Evolutionary conservation across 2,329 filamentous ascomycete species (phyloP), one percentile per base, ranked within the genome.

Genomic region (Aspergillus quadrilineatus): DNA sequence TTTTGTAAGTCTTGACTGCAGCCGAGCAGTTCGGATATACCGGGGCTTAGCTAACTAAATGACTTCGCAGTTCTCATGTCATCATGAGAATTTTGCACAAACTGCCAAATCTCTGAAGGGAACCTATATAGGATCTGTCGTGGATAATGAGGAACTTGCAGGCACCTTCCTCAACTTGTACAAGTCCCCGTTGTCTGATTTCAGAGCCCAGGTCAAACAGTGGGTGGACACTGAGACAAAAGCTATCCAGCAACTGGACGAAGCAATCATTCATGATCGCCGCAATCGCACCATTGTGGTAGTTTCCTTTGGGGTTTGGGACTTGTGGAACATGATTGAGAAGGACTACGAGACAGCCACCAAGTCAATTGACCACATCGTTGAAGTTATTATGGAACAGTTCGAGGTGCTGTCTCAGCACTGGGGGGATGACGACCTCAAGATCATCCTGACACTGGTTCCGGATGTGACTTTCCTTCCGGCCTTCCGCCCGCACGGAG

Each of bases 401-500:
- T 57, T 75, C 14, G 64, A 70, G 37, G 39, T 62, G 29, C 57
- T 75, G 17, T 67, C 67, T 28, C 60, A 67, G 43, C 53, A 54
- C n/a, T 69, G 65, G 64, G 66, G 63, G 41, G 57, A 60, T 4
- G 63, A 64, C 14, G 62, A 73, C 14, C 59, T 72, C 52, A 73
- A 69, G 56, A 61, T 76, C 32, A 71, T 77, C 53, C 61, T 76
- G 56, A 74, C 69, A 10, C 63, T 72, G 63, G 65, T 69, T 7
- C 63, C 72, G 17, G 73, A 77, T 65, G 69, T 74, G 57, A 74
- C 73, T 7, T 76, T 76, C 60, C 60, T 76, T 9, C 73, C 74
- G 1, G 73, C 67, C 6, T 76, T 70, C 52, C 60, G 59, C 8
- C 60, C 58, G 9, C 55, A 61, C 7, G 61, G 61, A 12, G 67